Base-by-base conservation (phyloP, 805 yeast genomes). In the Ogataea saltuana region DNA sequence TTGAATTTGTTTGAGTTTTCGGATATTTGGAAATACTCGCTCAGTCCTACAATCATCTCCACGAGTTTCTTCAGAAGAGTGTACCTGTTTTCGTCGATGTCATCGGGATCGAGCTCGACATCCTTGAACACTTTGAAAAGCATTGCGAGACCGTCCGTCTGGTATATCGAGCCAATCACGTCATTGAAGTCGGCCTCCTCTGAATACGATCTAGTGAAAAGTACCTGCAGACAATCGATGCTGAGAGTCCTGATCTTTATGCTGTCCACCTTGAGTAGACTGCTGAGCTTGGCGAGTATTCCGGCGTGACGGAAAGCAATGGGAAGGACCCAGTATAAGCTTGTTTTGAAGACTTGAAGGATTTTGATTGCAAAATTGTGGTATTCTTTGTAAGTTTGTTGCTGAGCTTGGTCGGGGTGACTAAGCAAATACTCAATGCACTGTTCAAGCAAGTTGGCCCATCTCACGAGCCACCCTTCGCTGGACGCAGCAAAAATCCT, bases 311-410 rank as follows among this genome's bases (percentile, higher is more conserved):
- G 76, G 41, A 91, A 74, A 1, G 90, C 80, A 12, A 78, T 71
- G 2, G 97, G 91, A 39, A 86, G 76, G 6, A 90, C 78, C 99
- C 99, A 93, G 55, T 86, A 89, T 46, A 93, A 73, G 54, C 96
- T 86, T 0, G 96, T 84, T 59, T 93, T 93, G 58, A 91, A 76
- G 4, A 95, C 84, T 48, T 89, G 87, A 29, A 93, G 69, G 4
- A 85, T 71, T 55, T 85, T 81, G 31, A 85, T 75, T 2, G 81
- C 81, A 57, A 82, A 82, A 20, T 58, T 54, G 50, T 40, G 42
- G 33, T 44, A 45, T 23, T 27, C 45, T 33, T 37, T 30, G 23
- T 39, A 45, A 10, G 28, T 25, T 5, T 31, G 23, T 10, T 47
- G 44, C 6, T 48, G 33, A 12, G 28, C 33, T 3, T 49, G 36